Evolutionary conservation across 2,329 filamentous ascomycete species (phyloP).

Genomic region (Teratosphaeria nubilosa): DNA sequence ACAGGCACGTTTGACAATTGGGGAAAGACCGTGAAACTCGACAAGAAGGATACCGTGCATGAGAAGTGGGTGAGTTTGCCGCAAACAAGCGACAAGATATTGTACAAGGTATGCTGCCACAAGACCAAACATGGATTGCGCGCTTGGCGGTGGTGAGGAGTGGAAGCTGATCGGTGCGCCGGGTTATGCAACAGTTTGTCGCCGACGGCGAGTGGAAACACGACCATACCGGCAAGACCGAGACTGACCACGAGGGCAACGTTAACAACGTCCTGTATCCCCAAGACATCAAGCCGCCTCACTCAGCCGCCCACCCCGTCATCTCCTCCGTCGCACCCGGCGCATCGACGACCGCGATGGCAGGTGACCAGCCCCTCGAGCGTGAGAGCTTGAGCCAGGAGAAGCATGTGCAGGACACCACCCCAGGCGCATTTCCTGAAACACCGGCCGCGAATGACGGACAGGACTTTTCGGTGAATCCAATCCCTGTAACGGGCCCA

Average conservation of each 20-base stretch:
- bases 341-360: conserved; percentile 64
- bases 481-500: conserved; percentile 40
- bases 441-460: conserved; percentile 49
- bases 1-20: conserved; percentile 95
- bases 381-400: conserved; percentile 1
- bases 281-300: conserved; percentile 53
- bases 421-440: conserved; percentile 60
- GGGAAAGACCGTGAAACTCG: conserved; percentile 74
- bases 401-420: conserved; percentile 22
- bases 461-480: conserved; percentile 45
- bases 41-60: conserved; percentile 63
- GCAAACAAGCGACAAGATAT: conserved; percentile 57
- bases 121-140: neutral
- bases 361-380: conserved; percentile 54
- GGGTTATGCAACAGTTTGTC: conserved; percentile 61
- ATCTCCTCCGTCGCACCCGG: conserved; percentile 50
- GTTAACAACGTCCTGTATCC: conserved; percentile 84
- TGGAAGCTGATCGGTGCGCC: conserved; percentile 5
- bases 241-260: conserved; percentile 74
- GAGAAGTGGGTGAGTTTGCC: conserved; percentile 71
- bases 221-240: conserved; percentile 69
- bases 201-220: conserved; percentile 86
- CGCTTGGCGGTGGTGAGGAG: neutral
- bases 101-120: conserved; percentile 71
- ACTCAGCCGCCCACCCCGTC: conserved; percentile 46